Evolutionary conservation across 805 yeast species (phyloP).

Genomic region (Saturnispora bothae): DNA sequence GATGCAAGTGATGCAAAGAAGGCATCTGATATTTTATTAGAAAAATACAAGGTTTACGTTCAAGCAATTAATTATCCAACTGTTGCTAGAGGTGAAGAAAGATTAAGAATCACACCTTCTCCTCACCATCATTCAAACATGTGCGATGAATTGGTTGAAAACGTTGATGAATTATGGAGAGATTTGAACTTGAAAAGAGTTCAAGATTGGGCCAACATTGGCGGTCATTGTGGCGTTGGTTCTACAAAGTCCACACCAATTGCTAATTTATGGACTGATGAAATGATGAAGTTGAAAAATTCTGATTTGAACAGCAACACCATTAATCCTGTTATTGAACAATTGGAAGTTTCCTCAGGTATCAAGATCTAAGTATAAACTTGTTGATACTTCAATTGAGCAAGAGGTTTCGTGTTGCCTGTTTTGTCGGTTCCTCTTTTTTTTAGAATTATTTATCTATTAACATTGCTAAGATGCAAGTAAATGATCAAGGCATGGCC

Average conservation of each 20-base stretch:
- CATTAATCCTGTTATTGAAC: constrained; percentile 47
- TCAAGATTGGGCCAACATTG: constrained; percentile 63
- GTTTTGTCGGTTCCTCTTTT: too few species aligned
- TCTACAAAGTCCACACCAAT: constrained; percentile 31
- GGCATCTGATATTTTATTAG: constrained; percentile 83
- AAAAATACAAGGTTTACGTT: constrained; percentile 80
- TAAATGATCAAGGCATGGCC: constrained; percentile 2
- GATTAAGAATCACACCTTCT: constrained; percentile 96
- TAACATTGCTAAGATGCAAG: too few species aligned
- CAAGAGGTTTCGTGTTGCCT: too few species aligned
- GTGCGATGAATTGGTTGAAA: constrained; percentile 63
- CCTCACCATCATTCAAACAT: constrained; percentile 85
- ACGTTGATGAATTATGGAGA: constrained; percentile 72
- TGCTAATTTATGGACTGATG: constrained; percentile 80
- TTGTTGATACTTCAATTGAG: background rate
- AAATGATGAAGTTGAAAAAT: constrained; percentile 56
- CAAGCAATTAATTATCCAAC: constrained; percentile 99
- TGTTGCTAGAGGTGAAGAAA: constrained; percentile 89
- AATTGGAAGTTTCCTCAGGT: constrained; percentile 67
- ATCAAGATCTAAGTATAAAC: constrained; percentile 20
- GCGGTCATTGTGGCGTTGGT: constrained; percentile 93
- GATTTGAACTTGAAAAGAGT: constrained; percentile 67
- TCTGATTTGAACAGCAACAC: constrained; percentile 59
- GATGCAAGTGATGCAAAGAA: constrained; percentile 85
- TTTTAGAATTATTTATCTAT: too few species aligned